Percentiles rank a stretch among this genome's conserved stretches.
These are phyloP conservation scores for Mikania micrantha DNA, from an alignment of 129 eudicot species.

Conservation along the genomic window DNA sequence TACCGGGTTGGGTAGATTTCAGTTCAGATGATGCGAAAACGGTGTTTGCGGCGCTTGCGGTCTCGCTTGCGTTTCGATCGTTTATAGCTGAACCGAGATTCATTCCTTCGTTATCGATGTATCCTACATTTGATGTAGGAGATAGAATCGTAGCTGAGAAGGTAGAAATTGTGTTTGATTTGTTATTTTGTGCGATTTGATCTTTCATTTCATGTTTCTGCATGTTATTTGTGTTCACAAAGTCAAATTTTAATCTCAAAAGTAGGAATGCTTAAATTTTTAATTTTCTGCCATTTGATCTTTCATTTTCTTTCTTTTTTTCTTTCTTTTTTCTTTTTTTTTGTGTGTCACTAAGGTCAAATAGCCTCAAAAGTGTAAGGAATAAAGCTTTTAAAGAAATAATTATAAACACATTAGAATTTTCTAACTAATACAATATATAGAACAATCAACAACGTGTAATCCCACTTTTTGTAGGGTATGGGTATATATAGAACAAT, in stretches of 20 bases:
- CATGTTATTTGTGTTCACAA: too few relatives aligned
- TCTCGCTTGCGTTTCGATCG: slow-evolving; percentile 81
- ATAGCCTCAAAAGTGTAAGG: background rate
- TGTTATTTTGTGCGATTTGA: background rate
- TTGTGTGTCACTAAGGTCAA: too few relatives aligned
- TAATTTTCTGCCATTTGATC: too few relatives aligned
- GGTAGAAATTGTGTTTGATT: slow-evolving; percentile 29
- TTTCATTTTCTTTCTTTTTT: too few relatives aligned
- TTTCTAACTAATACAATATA: too few relatives aligned
- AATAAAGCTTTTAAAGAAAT: background rate
- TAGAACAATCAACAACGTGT: too few relatives aligned
- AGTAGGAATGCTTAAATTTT: too few relatives aligned
- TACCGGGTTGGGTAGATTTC: slow-evolving; percentile 85
- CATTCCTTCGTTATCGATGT: slow-evolving; percentile 96
- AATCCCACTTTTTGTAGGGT: too few relatives aligned
- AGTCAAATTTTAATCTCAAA: too few relatives aligned
- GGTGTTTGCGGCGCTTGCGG: slow-evolving; percentile 70
- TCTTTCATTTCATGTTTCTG: background rate
- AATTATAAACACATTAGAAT: background rate
- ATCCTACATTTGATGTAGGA: slow-evolving; percentile 96
- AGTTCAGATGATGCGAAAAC: slow-evolving; percentile 79
- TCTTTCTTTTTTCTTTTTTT: too few relatives aligned
- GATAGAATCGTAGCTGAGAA: slow-evolving; percentile 94
- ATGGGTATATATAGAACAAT: background rate
- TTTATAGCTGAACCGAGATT: slow-evolving; percentile 95